Evolutionary conservation across 768 basidiomycete genomes (phyloP), one percentile per base, ranked within the genome.

Genomic region (Psilocybe subaeruginosa): DNA sequence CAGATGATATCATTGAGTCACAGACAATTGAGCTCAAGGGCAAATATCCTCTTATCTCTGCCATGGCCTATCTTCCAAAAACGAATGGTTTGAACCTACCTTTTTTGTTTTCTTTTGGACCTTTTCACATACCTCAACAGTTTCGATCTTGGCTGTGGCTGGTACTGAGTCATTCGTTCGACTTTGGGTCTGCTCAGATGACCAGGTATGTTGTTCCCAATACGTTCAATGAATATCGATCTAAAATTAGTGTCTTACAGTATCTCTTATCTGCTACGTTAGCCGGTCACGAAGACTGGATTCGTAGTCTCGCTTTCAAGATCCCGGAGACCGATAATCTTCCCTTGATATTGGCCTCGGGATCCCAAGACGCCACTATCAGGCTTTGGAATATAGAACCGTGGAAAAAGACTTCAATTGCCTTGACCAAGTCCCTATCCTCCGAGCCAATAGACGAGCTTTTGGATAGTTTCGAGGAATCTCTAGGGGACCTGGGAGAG

Each of bases 241-340:
- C 33, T 59, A 14, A 51, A 59, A n/a, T 47, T 50, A 48, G 33
- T 33, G 47, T 51, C 35, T 62, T 17, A 48, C 41, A 89, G 90
- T 91, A 89, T 70, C 78, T 87, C 12, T 80, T 76, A 56, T 84
- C 86, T 17, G 84, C 85, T 3, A 75, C 78, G 0, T 78, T 93
- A 51, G 76, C 84, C 11, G 97, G 97, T 2, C 97, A 99, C 69
- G 93, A 97, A 80, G 97, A 99, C 69, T 99, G 97, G 97, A 83
- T 99, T 56, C 87, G 91, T 56, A 81, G 87, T 61, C 83, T 99
- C 39, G 82, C 88, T 1, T 95, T 98, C 72, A 78, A 78, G 48
- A 46, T 67, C 0, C 74, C 80, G 9, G 49, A 58, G 16, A 63
- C 68, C 4, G 62, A 71, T 3, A 69, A 73, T 1, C 77, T 80